Percentiles rank a stretch among this genome's conserved stretches.
Conservation (phyloP, 1,284 basidiomycete species). For the Rhizopogon hawkerae region DNA sequence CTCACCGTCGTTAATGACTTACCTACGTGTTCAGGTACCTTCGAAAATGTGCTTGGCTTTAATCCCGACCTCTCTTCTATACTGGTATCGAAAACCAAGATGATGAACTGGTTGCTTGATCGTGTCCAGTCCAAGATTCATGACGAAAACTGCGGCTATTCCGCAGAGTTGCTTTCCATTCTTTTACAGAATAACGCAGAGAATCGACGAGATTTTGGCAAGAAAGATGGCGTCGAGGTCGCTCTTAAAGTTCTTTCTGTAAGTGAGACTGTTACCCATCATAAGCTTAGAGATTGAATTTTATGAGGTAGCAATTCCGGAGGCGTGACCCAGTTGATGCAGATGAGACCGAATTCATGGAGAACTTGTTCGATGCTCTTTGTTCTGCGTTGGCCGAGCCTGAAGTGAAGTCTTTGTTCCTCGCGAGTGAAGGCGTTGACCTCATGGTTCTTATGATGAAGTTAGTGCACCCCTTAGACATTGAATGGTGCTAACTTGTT, state of each 20-base stretch:
- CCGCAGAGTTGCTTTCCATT: constrained; percentile 85
- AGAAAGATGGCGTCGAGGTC: constrained; percentile 72
- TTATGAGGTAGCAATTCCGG: constrained; percentile 66
- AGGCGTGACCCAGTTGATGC: constrained; percentile 72
- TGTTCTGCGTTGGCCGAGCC: constrained; percentile 76
- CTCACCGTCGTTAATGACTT: background rate
- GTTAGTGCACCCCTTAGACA: constrained; percentile 35
- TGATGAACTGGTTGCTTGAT: constrained; percentile 74
- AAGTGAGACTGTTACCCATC: constrained; percentile 25
- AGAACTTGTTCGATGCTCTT: constrained; percentile 86
- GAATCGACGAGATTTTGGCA: constrained; percentile 59
- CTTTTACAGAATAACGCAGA: constrained; percentile 66
- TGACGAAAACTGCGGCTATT: constrained; percentile 82
- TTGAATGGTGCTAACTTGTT: constrained; percentile 5
- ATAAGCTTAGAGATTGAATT: constrained; percentile 4
- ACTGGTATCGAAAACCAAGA: constrained; percentile 65
- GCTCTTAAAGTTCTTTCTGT: constrained; percentile 78
- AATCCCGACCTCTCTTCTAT: constrained; percentile 65
- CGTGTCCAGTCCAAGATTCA: constrained; percentile 69
- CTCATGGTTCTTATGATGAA: constrained; percentile 96
- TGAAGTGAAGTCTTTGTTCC: constrained; percentile 72
- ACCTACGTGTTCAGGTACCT: constrained; percentile 52
- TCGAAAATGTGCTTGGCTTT: constrained; percentile 89
- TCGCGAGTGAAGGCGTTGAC: constrained; percentile 90
- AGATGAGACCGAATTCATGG: constrained; percentile 96